Evolutionary conservation across 164 flowering plant species (phyloP).

Genomic region (Platanus orientalis): DNA sequence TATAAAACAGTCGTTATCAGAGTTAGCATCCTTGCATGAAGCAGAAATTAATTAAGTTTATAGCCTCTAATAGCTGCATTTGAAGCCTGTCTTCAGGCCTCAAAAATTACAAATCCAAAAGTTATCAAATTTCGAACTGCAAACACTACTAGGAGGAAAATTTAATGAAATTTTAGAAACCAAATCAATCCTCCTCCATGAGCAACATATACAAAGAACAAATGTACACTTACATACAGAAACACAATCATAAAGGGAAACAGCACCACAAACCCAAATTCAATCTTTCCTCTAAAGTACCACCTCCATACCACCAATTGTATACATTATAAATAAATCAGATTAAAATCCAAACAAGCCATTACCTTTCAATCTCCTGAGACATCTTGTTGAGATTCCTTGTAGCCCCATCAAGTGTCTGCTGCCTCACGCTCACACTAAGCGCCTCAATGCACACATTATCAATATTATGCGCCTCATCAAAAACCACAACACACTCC

Average conservation of each 20-base stretch:
- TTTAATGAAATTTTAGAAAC: too few species aligned
- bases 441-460: constrained; percentile 99
- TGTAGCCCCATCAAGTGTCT: constrained; percentile 90
- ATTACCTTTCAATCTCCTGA: constrained; percentile 85
- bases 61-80: too few species aligned
- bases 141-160: too few species aligned
- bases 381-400: constrained; percentile 74
- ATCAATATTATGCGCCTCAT: constrained; percentile 98
- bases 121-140: too few species aligned
- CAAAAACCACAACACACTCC: constrained; percentile 97
- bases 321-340: not conserved
- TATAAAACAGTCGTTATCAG: too few species aligned
- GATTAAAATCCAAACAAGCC: not conserved
- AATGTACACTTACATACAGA: not conserved
- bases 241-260: not conserved
- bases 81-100: too few species aligned
- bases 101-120: too few species aligned
- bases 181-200: not conserved
- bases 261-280: not conserved
- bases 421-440: constrained; percentile 87
- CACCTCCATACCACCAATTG: not conserved
- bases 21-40: too few species aligned
- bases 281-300: not conserved
- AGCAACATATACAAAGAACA: constrained; percentile 3
- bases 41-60: too few species aligned